Conservation (phyloP, 148 eudicot genomes). For the Rhododendron williamsianum region DNA sequence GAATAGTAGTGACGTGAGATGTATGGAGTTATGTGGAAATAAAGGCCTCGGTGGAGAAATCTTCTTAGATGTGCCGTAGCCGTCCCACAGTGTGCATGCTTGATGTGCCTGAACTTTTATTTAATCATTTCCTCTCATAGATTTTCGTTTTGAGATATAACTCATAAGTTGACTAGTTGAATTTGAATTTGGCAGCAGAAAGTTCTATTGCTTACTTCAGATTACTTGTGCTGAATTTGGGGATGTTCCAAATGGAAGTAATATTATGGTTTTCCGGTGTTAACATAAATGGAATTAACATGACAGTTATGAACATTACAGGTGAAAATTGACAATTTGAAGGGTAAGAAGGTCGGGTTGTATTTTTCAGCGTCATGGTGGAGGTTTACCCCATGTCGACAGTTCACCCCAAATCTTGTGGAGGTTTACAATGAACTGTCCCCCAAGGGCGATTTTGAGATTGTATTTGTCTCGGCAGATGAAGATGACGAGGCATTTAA, state of each 20-base stretch:
- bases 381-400: too few relatives aligned
- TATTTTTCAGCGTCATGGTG: conserved; percentile 27
- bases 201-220: neutral
- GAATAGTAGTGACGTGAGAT: too few relatives aligned
- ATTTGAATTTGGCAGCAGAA: neutral
- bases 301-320: conserved; percentile 2
- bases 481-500: too few relatives aligned
- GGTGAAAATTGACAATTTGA: conserved; percentile 15
- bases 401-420: too few relatives aligned
- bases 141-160: neutral
- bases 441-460: too few relatives aligned
- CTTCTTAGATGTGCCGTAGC: neutral
- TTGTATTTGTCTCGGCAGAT: too few relatives aligned
- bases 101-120: neutral
- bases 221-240: neutral
- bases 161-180: too few relatives aligned
- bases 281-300: neutral
- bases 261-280: neutral
- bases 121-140: neutral
- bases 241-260: neutral
- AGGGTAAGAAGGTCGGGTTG: conserved; percentile 19
- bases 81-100: neutral
- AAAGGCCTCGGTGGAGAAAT: neutral
- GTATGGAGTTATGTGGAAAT: neutral
- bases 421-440: too few relatives aligned